phyloP scores from a whole-genome alignment of 2,329 filamentous ascomycete species.

The Microthyrium microscopicum region DNA sequence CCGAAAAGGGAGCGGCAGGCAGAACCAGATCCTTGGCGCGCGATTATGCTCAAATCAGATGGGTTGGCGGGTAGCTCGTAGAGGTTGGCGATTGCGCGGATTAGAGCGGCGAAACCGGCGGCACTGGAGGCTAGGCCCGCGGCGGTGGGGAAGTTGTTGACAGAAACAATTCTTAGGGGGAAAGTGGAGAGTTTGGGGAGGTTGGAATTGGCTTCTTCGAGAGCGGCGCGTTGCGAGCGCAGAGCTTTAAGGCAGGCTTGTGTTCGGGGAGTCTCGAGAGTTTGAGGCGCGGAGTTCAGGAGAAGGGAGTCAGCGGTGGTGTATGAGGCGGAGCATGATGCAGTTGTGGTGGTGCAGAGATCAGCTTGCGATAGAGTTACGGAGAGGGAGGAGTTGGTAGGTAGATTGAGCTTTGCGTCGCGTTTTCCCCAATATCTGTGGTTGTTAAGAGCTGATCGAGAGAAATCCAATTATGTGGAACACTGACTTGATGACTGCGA shows the following conservation, averaged over 20 bases:
- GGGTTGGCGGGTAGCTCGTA: constrained; percentile 72
- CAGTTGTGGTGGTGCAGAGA: constrained; percentile 88
- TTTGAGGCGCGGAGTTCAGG: constrained; percentile 69
- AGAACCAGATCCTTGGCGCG: constrained; percentile 84
- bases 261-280: constrained; percentile 77
- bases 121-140: constrained; percentile 59
- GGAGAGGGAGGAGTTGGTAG: constrained; percentile 93
- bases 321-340: constrained; percentile 68
- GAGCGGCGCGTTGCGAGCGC: constrained; percentile 53
- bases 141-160: constrained; percentile 98
- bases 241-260: constrained; percentile 87
- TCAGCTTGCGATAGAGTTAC: constrained; percentile 91
- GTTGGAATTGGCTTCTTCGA: constrained; percentile 55
- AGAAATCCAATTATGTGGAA: constrained; percentile 7
- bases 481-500: constrained; percentile 82
- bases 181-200: constrained; percentile 68
- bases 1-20: constrained; percentile 88
- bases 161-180: constrained; percentile 72
- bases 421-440: constrained; percentile 88
- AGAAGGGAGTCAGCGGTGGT: constrained; percentile 51
- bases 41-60: constrained; percentile 72
- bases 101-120: constrained; percentile 49
- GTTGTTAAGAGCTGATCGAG: background rate
- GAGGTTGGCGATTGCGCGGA: constrained; percentile 79
- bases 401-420: constrained; percentile 82